Base-by-base conservation (phyloP, 1,284 basidiomycete species). In the Trichosporon coremiiforme region DNA sequence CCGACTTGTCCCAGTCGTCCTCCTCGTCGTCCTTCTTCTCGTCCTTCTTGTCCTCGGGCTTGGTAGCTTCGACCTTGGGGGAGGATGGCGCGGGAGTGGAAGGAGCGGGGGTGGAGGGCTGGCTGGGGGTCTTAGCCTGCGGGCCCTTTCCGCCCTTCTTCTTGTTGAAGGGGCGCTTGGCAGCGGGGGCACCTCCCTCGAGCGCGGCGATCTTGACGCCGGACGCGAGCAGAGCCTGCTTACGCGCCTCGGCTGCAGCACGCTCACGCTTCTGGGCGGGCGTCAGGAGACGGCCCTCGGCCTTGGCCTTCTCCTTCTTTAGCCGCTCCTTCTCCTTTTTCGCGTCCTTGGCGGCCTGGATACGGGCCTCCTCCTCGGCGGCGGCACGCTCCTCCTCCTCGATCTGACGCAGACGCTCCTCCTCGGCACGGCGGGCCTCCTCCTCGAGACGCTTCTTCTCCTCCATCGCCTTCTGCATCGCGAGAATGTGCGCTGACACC, bases 181-280 rank as follows among this genome's bases (percentile, higher is more conserved):
- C 81, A 63, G 83, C 77, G 36, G 85, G 83, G 4, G 83, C 86
- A 69, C 83, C 84, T 65, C 84, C 87, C 41, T 85, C 77, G 53
- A 98, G 86, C 70, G 93, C 97, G 75, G 95, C 95, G 73, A 99
- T 91, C 76, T 91, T 90, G 69, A 94, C 91, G 64, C 95, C 95
- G 7, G 75, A 72, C 35, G 93, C 92, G 65, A 99, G 87, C 70
- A 99, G 87, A 3, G 96, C 96, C 83, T 96, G 89, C 83, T 91
- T 92, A 69, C 95, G 89, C 45, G 93, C 89, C 82, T 98, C 95
- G 8, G 94, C 95, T 70, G 91, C 91, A 17, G 92, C 91, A 76
- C 89, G 91, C 82, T 98, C 95, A 78, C 94, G 92, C 85, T 95
- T 98, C 83, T 99, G 95, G 84, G 97, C 98, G 80, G 95, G 93